Base-by-base conservation (phyloP, 345 rosid species). In the Arabis hirsuta region DNA sequence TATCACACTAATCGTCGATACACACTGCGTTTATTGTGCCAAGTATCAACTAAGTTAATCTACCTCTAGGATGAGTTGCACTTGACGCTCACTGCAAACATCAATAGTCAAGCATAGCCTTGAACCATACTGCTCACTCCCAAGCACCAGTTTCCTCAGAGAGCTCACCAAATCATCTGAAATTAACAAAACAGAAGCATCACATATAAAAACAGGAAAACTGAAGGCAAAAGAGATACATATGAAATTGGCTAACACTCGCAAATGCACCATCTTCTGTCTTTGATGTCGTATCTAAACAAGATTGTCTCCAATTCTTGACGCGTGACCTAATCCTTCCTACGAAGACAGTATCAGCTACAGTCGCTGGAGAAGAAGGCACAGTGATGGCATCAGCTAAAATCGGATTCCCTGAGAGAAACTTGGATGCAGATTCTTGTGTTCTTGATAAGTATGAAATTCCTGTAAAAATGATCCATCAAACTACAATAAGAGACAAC, bases 41-140 rank as follows among this genome's bases (percentile, higher is more conserved):
- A 34, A 29, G 44, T 59, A 34, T 46, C 39, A 44, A 55, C 50
- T 16, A 44, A 22, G 59, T n/a, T 32, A 48, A 61, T 58, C 62
- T 77, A 94, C 98, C 96, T 85, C 85, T 61, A 84, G 39, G 16
- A 78, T 82, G 36, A 91, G 92, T 71, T 86, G 90, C 47, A 79
- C 89, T 77, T 91, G 98, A 42, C 87, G 90, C 71, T 91, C 95
- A 69, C 91, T 91, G 62, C 95, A 91, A 69, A 89, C 90, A 56
- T 91, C 97, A 61, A 91, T 84, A 59, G 82, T 85, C 80, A 87
- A 79, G 73, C 90, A 76, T 20, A 95, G 88, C 83, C 97, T 85
- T 13, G 96, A 86, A 48, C 84, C 77, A 80, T 74, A 84, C 63
- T 83, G 82, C 61, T 89, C 92, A 57, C 69, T 77, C 12, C 85